Evolutionary conservation across 495 filamentous ascomycete species (phyloP), one percentile per base, ranked within the genome.

Genomic region (Gamarada debralockiae): DNA sequence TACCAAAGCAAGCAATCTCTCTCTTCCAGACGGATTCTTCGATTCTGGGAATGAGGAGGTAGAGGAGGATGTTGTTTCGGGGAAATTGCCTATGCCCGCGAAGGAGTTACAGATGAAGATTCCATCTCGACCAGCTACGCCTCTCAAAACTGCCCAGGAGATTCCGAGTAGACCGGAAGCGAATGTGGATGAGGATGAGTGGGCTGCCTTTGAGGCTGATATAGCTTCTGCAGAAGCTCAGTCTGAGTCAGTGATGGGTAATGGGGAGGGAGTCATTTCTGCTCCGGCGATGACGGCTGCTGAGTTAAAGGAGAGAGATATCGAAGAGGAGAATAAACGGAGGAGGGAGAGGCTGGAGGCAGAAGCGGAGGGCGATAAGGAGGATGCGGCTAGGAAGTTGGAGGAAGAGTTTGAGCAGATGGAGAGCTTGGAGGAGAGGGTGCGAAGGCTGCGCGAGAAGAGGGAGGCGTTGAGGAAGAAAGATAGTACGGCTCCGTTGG

Each of bases 341-440:
- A 67, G 73, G 33, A 79, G 74, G 24, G 75, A 79, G 52, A 72
- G 73, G 47, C 74, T 76, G 29, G 84, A 86, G 45, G 82, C 75
- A 0, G 80, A 85, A 40, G 64, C 79, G n/a, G 90, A 79, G 34
- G 89, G 83, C 15, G 90, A 95, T 70, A 84, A 84, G 20, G 91
- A 96, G 61, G 91, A 95, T 61, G 90, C 92, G 3, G 84, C 82
- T 18, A 78, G 87, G 42, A 79, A 84, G 50, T 66, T 97, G 51
- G 84, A 92, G 65, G 84, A 87, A 52, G 93, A 98, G 66, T 90
- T 97, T 65, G 93, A 95, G 47, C 85, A 93, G 64, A 97, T 97
- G 92, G 89, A 93, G 64, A 82, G 82, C 48, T 76, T 96, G 40
- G 93, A 97, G 68, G 82, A 83, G 58, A 78, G 92, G 34, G 87